Base-by-base conservation (phyloP, 148 eudicot species). In the Hydrangea macrophylla region DNA sequence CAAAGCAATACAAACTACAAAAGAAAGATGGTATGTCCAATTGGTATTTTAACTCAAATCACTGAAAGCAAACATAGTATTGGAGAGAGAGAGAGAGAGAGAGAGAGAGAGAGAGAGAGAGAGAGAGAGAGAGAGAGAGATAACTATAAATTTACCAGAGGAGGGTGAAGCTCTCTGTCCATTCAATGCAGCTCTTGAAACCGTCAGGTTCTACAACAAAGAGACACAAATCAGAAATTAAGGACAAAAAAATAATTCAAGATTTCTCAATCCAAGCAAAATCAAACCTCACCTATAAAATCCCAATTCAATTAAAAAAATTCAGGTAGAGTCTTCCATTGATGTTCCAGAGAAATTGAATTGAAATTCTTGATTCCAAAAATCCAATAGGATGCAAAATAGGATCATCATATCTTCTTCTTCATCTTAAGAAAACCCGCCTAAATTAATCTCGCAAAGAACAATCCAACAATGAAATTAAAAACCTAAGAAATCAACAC, bases 111-210 rank as follows among this genome's bases (percentile, higher is more conserved):
- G 55, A 60, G 32, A 48, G 22, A 24, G n/a, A 33, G n/a, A n/a
- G n/a, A n/a, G n/a, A n/a, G n/a, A 48, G 32, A 24, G 31, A 10
- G 5, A 69, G 55, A 60, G 32, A 48, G 22, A 24, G n/a, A 33
- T 23, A 33, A 24, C 28, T 9, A 62, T 51, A 36, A 53, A 60
- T 60, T 83, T 78, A 86, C 91, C 92, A 86, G 35, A 63, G 95
- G 95, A 67, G 95, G 95, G 64, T 89, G 95, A 82, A 84, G 80
- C 86, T 78, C 64, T 70, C 81, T 84, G 62, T 84, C 89, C 89
- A 86, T 86, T 66, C 70, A 67, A 59, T 54, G 55, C 62, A 70
- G 36, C 22, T 50, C 68, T 70, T 39, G 42, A 36, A 55, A 60
- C 35, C 45, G 60, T 42, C 68, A 65, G 17, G n/a, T 22, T 76